phyloP scores from a whole-genome alignment of 805 yeast genomes.

The Pichia cephalocereana region DNA sequence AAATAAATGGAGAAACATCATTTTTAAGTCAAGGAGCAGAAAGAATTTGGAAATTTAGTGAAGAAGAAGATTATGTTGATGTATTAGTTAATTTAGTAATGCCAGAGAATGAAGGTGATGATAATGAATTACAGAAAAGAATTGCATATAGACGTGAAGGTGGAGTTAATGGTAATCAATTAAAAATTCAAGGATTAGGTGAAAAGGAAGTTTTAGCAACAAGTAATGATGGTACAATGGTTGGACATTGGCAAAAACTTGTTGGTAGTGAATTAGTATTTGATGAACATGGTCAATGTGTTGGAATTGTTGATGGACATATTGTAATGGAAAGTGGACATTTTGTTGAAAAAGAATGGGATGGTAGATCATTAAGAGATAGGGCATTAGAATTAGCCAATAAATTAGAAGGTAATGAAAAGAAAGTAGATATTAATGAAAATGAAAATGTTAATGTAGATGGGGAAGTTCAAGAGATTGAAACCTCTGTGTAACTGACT shows the following conservation, averaged over 20 bases:
- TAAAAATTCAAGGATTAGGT: constrained; percentile 7
- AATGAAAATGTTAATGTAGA: not conserved
- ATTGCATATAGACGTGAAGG: constrained; percentile 1
- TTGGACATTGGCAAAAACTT: constrained; percentile 67
- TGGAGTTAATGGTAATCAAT: not conserved
- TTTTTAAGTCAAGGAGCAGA: constrained; percentile 76
- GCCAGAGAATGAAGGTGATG: constrained; percentile 18
- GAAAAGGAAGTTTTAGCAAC: not conserved
- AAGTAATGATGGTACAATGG: constrained; percentile 35
- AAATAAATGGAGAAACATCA: constrained; percentile 64
- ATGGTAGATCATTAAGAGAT: constrained; percentile 17
- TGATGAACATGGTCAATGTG: constrained; percentile 27
- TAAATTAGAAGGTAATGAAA: constrained; percentile 6
- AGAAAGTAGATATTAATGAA: not conserved
- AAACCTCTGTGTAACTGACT: no score
- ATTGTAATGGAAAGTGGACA: constrained; percentile 25
- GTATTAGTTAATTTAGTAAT: constrained; percentile 49
- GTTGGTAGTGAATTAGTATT: constrained; percentile 61
- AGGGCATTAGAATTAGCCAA: constrained; percentile 17
- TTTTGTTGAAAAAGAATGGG: constrained; percentile 16
- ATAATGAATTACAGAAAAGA: constrained; percentile 9
- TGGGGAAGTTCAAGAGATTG: no score
- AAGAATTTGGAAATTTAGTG: constrained; percentile 77
- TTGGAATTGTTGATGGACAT: constrained; percentile 24
- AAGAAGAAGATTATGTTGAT: constrained; percentile 31